A percentile compares a stretch with the other conserved stretches of the same genome.
phyloP scores from a whole-genome alignment of 2,329 filamentous ascomycete genomes.

The Phialophora expanda region DNA sequence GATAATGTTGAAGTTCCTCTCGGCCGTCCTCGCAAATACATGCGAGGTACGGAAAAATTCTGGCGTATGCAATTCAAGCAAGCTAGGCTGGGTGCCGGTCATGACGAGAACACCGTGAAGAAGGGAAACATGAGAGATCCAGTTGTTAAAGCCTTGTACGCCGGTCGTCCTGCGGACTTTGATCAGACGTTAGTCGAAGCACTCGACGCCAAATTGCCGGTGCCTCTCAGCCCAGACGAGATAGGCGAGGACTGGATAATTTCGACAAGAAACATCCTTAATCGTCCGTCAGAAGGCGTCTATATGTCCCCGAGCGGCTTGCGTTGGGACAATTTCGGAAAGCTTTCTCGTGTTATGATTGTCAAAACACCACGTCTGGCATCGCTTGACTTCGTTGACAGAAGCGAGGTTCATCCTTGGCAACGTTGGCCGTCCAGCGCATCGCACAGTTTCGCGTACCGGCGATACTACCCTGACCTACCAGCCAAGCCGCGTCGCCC shows the following conservation, averaged over 20 bases:
- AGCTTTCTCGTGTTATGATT: slow-evolving; percentile 33
- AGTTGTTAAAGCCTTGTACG: slow-evolving; percentile 30
- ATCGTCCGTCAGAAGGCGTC: slow-evolving; percentile 44
- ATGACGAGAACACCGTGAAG: background rate
- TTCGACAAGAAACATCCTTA: slow-evolving; percentile 31
- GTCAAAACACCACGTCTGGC: slow-evolving; percentile 30
- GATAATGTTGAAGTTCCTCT: background rate
- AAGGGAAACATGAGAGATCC: slow-evolving; percentile 35
- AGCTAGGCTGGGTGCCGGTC: slow-evolving; percentile 20
- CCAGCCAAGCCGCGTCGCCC: background rate
- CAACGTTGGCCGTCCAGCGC: slow-evolving; percentile 36
- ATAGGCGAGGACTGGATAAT: slow-evolving; percentile 37
- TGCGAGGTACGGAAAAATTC: slow-evolving; percentile 40
- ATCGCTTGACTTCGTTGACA: slow-evolving; percentile 40
- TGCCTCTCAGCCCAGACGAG: slow-evolving; percentile 30
- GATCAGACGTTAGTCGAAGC: slow-evolving; percentile 36
- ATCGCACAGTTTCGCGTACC: slow-evolving; percentile 34
- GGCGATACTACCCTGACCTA: slow-evolving; percentile 20
- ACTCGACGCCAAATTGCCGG: slow-evolving; percentile 32
- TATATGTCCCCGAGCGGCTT: slow-evolving; percentile 47
- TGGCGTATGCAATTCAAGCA: slow-evolving; percentile 37
- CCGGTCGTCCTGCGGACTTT: slow-evolving; percentile 34
- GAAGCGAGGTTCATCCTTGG: slow-evolving; percentile 21
- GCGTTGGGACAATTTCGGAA: slow-evolving; percentile 18
- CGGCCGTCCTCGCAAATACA: slow-evolving; percentile 40